Conservation (phyloP, 352 stramenopile species). For the Globisporangium canariense region DNA sequence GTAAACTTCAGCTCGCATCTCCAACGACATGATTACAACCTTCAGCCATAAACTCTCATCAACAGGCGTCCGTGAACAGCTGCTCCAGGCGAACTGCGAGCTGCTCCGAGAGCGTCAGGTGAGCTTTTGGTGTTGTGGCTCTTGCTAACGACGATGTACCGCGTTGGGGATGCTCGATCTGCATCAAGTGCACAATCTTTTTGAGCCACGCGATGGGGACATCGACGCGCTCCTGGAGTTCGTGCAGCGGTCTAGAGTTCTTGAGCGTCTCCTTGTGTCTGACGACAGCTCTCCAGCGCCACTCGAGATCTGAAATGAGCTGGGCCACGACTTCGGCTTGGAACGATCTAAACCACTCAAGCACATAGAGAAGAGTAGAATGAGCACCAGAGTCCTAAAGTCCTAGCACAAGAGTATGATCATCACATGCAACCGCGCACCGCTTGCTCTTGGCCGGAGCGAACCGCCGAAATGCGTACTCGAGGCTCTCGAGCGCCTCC, state of each 20-base stretch:
- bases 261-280: neutral
- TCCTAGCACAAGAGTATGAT: neutral
- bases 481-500: slow-evolving; percentile 47
- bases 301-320: slow-evolving; percentile 53
- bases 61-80: too few relatives aligned
- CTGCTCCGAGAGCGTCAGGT: neutral
- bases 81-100: neutral
- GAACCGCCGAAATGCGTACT: slow-evolving; percentile 60
- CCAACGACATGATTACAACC: too few relatives aligned
- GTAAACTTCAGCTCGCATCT: too few relatives aligned
- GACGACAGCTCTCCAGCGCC: slow-evolving; percentile 21
- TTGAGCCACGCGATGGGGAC: slow-evolving; percentile 34
- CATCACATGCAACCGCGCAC: slow-evolving; percentile 18
- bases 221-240: slow-evolving; percentile 12
- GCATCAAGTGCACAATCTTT: slow-evolving; percentile 57
- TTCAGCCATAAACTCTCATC: too few relatives aligned
- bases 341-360: slow-evolving; percentile 27
- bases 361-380: neutral
- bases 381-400: neutral
- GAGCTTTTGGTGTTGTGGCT: neutral
- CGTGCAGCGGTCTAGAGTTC: neutral
- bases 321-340: slow-evolving; percentile 50
- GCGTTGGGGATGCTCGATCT: slow-evolving; percentile 27
- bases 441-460: slow-evolving; percentile 32
- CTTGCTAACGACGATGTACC: neutral